Evolutionary conservation across 163 green algal species (phyloP), one percentile per base, ranked within the genome.

Genomic region (Coccomyxa subellipsoidea): DNA sequence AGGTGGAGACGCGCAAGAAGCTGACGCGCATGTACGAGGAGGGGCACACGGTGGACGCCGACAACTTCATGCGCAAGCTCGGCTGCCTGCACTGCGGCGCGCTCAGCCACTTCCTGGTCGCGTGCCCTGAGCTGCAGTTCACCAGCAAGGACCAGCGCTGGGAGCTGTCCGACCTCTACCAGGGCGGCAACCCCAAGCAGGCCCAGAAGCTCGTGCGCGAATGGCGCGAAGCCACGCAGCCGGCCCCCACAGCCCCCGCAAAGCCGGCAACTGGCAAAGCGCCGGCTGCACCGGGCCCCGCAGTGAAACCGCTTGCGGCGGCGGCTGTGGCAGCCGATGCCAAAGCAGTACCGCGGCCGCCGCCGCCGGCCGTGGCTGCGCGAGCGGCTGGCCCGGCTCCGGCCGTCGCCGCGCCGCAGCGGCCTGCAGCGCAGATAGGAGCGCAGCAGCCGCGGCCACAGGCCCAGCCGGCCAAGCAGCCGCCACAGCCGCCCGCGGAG

Each of bases 61-160:
- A 73, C 66, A 73, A 73, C 2, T 73, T 73, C 66, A 32, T 73
- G 66, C 29, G n/a, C 29, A 32, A 34, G 29, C 66, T 73, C 21
- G 29, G 66, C 66, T 73, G 66, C 66, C 66, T 73, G 66, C 66
- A 34, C 66, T 73, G 66, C 66, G 66, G 66, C 66, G 66, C 10
- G 29, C 66, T 73, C 6, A 34, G n/a, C 66, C 66, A 73, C 7
- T 73, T 73, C 66, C 66, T 73, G 29, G 66, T 73, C 8, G n/a
- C 29, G 1, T 73, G 66, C 66, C 66, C 66, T 23, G 66, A 73
- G 66, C 66, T 73, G 66, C 29, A 32, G 2, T 73, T 73, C 66
- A 32, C n/a, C 10, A 36, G 21, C 66, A 73, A 73, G 66, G 66
- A 73, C 66, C 29, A 73, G 29, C 66, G 66, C 66, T 73, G 66